Evolutionary conservation across 2,329 filamentous ascomycete genomes (phyloP).

Genomic region (Chalaropsis thielavioides): DNA sequence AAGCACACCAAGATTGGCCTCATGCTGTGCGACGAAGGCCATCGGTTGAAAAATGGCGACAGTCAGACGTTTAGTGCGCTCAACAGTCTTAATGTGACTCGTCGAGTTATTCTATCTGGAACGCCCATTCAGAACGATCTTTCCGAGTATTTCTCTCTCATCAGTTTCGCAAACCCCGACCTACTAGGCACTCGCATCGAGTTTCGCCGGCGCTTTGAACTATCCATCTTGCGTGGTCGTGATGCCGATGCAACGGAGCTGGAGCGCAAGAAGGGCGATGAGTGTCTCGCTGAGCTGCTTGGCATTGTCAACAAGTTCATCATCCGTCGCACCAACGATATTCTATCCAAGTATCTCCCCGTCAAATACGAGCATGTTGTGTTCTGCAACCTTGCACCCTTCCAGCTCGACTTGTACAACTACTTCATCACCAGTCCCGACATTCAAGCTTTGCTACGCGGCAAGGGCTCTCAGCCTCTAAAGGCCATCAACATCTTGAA

Average conservation of each 20-base stretch:
- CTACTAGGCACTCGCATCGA: slow-evolving; percentile 78
- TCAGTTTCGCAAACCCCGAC: slow-evolving; percentile 92
- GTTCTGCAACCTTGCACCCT: slow-evolving; percentile 86
- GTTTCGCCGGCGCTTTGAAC: slow-evolving; percentile 85
- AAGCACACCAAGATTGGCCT: slow-evolving; percentile 82
- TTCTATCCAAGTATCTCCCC: slow-evolving; percentile 90
- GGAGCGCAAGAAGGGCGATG: slow-evolving; percentile 69
- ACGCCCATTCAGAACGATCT: slow-evolving; percentile 97
- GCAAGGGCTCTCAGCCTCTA: slow-evolving; percentile 88
- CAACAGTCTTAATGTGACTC: slow-evolving; percentile 76
- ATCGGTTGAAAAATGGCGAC: slow-evolving; percentile 91
- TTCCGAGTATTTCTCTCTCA: slow-evolving; percentile 92
- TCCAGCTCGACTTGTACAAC: slow-evolving; percentile 88
- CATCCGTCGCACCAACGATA: slow-evolving; percentile 93
- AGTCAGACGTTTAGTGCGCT: slow-evolving; percentile 88
- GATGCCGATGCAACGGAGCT: slow-evolving; percentile 78
- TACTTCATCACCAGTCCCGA: slow-evolving; percentile 94
- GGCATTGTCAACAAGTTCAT: slow-evolving; percentile 93
- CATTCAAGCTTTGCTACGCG: slow-evolving; percentile 78
- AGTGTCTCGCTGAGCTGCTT: slow-evolving; percentile 67
- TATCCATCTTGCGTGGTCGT: slow-evolving; percentile 80
- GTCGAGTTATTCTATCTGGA: slow-evolving; percentile 86
- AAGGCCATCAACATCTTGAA: slow-evolving; percentile 96
- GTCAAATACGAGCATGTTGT: slow-evolving; percentile 99
- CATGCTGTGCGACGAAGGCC: slow-evolving; percentile 89